These are phyloP conservation scores for Ceratobasidium sp. DNA, from an alignment of 1,284 basidiomycete species.

Conservation along the genomic window DNA sequence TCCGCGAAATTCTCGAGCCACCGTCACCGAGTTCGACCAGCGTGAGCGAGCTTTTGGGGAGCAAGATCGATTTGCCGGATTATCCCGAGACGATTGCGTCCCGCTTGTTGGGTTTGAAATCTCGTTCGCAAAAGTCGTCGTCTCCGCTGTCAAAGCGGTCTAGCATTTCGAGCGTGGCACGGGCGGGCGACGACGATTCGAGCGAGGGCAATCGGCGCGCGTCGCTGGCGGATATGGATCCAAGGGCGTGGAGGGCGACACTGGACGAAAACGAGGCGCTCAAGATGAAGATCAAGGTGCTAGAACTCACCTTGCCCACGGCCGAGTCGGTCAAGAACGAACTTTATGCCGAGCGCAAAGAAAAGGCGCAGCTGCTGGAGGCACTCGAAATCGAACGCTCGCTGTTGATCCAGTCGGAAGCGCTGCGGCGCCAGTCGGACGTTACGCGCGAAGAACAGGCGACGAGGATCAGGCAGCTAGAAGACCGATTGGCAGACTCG, in stretches of 20 bases:
- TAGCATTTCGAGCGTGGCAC: not conserved
- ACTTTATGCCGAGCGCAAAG: conserved; percentile 24
- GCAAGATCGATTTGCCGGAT: not conserved
- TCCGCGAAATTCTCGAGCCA: not conserved
- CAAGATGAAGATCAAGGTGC: conserved; percentile 34
- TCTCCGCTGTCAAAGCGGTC: not conserved
- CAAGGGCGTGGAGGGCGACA: conserved; percentile 24
- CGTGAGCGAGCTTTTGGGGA: too few relatives aligned
- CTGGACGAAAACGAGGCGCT: conserved; percentile 32
- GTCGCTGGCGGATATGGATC: conserved; percentile 17
- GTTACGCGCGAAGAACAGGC: conserved; percentile 17
- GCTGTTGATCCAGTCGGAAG: conserved; percentile 21
- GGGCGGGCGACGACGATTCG: not conserved
- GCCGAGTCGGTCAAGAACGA: conserved; percentile 33
- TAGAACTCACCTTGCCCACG: conserved; percentile 26
- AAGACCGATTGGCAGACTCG: conserved; percentile 24
- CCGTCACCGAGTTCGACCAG: not conserved
- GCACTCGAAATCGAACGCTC: conserved; percentile 20
- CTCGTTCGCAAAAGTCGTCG: not conserved
- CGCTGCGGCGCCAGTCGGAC: conserved; percentile 17
- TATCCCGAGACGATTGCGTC: not conserved
- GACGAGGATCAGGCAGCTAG: conserved; percentile 23
- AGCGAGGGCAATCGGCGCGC: not conserved
- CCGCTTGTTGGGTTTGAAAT: not conserved
- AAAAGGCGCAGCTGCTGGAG: conserved; percentile 23